phyloP scores from a whole-genome alignment of 192 early-diverging fungal genomes.

The Endogone sp. region DNA sequence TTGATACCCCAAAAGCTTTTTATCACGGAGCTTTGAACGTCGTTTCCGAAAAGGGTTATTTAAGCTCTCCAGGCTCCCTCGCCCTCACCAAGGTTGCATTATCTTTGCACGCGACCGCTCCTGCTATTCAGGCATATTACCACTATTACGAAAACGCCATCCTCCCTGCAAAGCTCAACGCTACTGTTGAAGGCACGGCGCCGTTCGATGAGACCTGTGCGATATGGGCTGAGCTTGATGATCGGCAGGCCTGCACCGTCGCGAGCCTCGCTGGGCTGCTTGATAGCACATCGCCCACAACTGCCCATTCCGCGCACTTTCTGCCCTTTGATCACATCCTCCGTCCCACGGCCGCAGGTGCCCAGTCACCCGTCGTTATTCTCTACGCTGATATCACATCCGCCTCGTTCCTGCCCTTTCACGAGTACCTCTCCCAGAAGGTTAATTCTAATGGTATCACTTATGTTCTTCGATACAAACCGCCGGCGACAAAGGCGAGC shows the following conservation, averaged over 20 bases:
- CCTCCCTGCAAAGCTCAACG: conserved; percentile 41
- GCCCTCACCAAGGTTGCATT: conserved; percentile 69
- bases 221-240: conserved; percentile 69
- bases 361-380: conserved; percentile 37
- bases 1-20: conserved; percentile 33
- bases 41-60: conserved; percentile 38
- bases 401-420: conserved; percentile 52
- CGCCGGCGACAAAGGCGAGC: conserved; percentile 19
- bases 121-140: conserved; percentile 79
- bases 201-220: conserved; percentile 47
- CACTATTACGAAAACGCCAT: conserved; percentile 74
- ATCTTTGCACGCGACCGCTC: conserved; percentile 65
- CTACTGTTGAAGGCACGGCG: conserved; percentile 23
- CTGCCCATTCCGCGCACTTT: conserved; percentile 12
- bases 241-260: conserved; percentile 60
- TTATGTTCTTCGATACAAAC: conserved; percentile 76
- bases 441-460: conserved; percentile 41
- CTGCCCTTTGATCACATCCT: conserved; percentile 65
- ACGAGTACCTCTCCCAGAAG: conserved; percentile 44
- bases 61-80: conserved; percentile 35
- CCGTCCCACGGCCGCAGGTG: not conserved
- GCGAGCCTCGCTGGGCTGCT: conserved; percentile 34
- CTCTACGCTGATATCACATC: conserved; percentile 77
- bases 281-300: conserved; percentile 6
- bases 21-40: conserved; percentile 48